A percentile compares a stretch with the other conserved stretches of the same genome.
These are phyloP conservation scores for Abrus precatorius DNA, from an alignment of 306 rosid genomes.

Conservation along the genomic window DNA sequence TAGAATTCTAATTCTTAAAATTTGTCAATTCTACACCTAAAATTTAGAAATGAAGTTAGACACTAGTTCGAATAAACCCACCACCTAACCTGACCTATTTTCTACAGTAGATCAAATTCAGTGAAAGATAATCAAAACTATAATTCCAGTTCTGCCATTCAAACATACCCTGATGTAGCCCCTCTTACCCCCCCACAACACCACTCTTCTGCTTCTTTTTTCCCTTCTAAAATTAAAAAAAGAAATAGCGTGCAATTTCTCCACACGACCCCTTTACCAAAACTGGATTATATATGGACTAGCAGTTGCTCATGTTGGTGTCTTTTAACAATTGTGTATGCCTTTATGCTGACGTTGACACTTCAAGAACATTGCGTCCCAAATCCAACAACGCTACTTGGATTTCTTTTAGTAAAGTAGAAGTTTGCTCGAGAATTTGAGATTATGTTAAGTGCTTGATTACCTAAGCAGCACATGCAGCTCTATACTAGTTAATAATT, in stretches of 20 bases:
- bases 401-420: not conserved
- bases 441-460: conserved; percentile 1
- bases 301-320: not conserved
- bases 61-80: too few species aligned
- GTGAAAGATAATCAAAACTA: too few species aligned
- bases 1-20: too few species aligned
- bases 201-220: not conserved
- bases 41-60: too few species aligned
- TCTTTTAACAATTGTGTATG: not conserved
- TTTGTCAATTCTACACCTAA: too few species aligned
- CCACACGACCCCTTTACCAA: not conserved
- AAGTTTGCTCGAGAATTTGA: not conserved
- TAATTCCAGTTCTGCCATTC: too few species aligned
- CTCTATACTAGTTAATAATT: not conserved
- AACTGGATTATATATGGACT: not conserved
- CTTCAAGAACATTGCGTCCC: not conserved
- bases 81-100: too few species aligned
- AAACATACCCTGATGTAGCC: not conserved
- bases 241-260: not conserved
- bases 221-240: not conserved
- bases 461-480: conserved; percentile 10
- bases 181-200: not conserved
- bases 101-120: too few species aligned
- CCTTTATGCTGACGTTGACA: not conserved
- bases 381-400: not conserved